Percentiles rank a stretch among this genome's conserved stretches.
phyloP scores from a whole-genome alignment of 306 rosid genomes.

The Glycyrrhiza uralensis region DNA sequence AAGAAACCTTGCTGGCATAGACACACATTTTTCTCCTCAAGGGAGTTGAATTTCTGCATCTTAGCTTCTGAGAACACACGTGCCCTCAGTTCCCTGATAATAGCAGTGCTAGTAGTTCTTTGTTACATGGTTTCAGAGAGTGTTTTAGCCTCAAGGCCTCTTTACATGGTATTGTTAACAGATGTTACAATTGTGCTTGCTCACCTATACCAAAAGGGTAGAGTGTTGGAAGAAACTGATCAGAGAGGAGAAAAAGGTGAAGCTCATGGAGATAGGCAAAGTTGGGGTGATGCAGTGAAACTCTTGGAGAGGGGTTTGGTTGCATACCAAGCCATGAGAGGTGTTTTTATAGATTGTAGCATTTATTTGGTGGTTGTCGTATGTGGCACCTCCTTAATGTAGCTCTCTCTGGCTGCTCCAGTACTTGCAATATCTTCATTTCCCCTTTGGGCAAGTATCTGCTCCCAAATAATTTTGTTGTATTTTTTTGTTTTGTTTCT shows the following conservation, averaged over 20 bases:
- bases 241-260: constrained; percentile 28
- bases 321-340: constrained; percentile 68
- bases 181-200: constrained; percentile 56
- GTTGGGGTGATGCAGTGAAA: constrained; percentile 66
- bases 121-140: constrained; percentile 41
- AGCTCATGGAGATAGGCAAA: constrained; percentile 30
- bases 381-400: constrained; percentile 57
- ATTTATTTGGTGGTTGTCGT: constrained; percentile 68
- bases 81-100: constrained; percentile 44
- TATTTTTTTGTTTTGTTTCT: constrained; percentile 19
- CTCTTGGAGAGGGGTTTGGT: constrained; percentile 86
- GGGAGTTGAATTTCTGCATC: constrained; percentile 52
- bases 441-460: neutral
- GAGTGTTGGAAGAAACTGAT: constrained; percentile 30
- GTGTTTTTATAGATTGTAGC: constrained; percentile 71
- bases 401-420: constrained; percentile 7
- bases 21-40: constrained; percentile 54
- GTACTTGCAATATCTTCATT: neutral
- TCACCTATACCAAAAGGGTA: constrained; percentile 36
- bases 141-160: constrained; percentile 56
- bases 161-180: constrained; percentile 61
- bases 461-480: constrained; percentile 27
- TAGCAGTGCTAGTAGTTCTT: constrained; percentile 58
- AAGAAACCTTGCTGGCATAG: neutral
- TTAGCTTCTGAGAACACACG: constrained; percentile 61